Evolutionary conservation across 163 green algal species (phyloP), one percentile per base, ranked within the genome.

Genomic region (Coccomyxa subellipsoidea): DNA sequence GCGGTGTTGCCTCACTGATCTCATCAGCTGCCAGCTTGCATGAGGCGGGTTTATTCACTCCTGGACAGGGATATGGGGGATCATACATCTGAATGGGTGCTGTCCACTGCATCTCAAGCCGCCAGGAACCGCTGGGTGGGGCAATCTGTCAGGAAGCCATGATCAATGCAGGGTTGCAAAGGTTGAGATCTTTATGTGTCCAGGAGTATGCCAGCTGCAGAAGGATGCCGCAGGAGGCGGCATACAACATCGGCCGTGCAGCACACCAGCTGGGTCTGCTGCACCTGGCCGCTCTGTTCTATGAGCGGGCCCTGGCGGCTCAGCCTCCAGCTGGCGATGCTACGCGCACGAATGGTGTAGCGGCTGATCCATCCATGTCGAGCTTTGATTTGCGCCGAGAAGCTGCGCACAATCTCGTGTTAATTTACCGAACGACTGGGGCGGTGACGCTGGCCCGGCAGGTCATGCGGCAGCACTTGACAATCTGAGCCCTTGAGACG

Each of bases 161-260:
- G n/a, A n/a, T n/a, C n/a, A n/a, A n/a, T n/a, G n/a, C n/a, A n/a
- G n/a, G n/a, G n/a, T n/a, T 36, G 66, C 1, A 38, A 18, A 75
- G 3, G 4, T 34, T 2, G 31, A 35, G 66, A 7, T 37, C 70
- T 37, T 69, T 35, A 27, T 69, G 18, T 54, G 7, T 69, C 54
- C 83, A 86, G 83, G 79, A 86, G 59, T 86, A 86, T 38, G 78
- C 78, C 27, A 21, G 53, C 18, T 34, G 39, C 9, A 54, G 83
- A 31, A 32, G 32, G 15, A 69, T 83, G 34, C 34, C 23, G 3
- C 76, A 91, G 69, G 95, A 98, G 82, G 87, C 84, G 0, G 80
- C 81, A 7, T 98, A 97, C 90, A 98, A 98, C 87, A 54, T 97
- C 12, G 95, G 90, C 1, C 83, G 95, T 1, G 94, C 92, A 5